Percentiles rank a stretch among this genome's conserved stretches.
These are phyloP conservation scores for Pulveroboletus sp. DNA, from an alignment of 768 basidiomycete species.

Conservation along the genomic window DNA sequence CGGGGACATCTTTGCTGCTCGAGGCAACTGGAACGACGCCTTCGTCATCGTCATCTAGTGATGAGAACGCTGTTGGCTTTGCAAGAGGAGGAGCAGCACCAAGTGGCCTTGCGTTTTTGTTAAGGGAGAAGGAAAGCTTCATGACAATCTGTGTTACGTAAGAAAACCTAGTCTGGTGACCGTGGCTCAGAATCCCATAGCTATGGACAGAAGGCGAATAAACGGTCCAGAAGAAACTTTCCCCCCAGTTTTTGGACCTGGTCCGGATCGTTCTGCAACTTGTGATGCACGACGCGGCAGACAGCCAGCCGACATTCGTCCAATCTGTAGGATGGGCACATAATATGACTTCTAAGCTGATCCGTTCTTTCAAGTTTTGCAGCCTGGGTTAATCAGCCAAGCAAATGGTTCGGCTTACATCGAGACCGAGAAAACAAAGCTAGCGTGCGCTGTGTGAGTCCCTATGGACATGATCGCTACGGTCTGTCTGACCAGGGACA, in stretches of 20 bases:
- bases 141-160: conserved; percentile 38
- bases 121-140: conserved; percentile 90
- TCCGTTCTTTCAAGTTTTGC: conserved; percentile 58
- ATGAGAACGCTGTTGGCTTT: conserved; percentile 61
- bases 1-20: conserved; percentile 38
- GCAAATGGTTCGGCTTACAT: conserved; percentile 98
- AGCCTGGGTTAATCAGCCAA: conserved; percentile 86
- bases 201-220: conserved; percentile 86
- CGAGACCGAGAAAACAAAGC: conserved; percentile 87
- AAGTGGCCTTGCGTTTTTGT: conserved; percentile 54
- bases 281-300: conserved; percentile 47
- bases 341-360: not conserved
- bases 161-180: not conserved
- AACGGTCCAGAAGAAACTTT: conserved; percentile 88
- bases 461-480: not conserved
- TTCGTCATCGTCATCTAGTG: conserved; percentile 62
- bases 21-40: conserved; percentile 49
- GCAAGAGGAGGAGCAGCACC: conserved; percentile 50
- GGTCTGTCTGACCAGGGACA: conserved; percentile 25
- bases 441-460: conserved; percentile 93
- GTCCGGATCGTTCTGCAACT: conserved; percentile 23
- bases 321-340: conserved; percentile 66
- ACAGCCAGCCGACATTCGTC: conserved; percentile 63
- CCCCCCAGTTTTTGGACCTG: conserved; percentile 55
- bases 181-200: conserved; percentile 54